Conservation (phyloP, 164 flowering plant species). For the Akebia trifoliata region DNA sequence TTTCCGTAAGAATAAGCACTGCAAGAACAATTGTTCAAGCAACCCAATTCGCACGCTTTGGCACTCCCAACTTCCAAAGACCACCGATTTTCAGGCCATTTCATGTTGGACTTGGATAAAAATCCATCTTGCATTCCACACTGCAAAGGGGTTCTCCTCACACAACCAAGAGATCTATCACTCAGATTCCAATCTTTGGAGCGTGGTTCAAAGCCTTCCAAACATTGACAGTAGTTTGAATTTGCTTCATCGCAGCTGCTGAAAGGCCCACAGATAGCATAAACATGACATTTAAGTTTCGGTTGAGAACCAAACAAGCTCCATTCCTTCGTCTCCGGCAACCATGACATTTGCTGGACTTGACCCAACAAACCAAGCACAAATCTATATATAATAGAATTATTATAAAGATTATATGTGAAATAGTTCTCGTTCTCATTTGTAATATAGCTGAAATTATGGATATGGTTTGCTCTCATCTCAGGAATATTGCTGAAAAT, state of each 20-base stretch:
- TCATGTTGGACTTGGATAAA: neutral
- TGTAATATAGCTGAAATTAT: conserved; percentile 11
- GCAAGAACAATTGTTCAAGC: conserved; percentile 29
- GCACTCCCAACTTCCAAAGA: neutral
- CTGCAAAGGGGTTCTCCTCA: conserved; percentile 16
- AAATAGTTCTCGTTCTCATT: conserved; percentile 10
- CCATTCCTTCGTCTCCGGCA: conserved; percentile 2
- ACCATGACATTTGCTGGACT: conserved; percentile 17
- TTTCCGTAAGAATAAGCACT: conserved; percentile 17
- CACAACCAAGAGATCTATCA: conserved; percentile 23
- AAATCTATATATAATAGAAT: conserved; percentile 9
- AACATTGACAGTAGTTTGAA: conserved; percentile 15
- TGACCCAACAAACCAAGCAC: conserved; percentile 23
- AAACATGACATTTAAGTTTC: conserved; percentile 10
- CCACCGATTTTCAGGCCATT: neutral
- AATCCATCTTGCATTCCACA: conserved; percentile 16
- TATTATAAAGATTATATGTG: neutral
- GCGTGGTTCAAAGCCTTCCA: conserved; percentile 15
- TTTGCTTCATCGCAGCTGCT: conserved; percentile 14
- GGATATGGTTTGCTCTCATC: conserved; percentile 8
- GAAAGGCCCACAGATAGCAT: conserved; percentile 24
- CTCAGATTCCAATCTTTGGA: conserved; percentile 14
- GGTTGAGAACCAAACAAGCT: conserved; percentile 24
- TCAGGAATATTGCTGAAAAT: conserved; percentile 17
- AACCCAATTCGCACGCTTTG: conserved; percentile 17